Percentiles rank a stretch among this genome's conserved stretches.
These are phyloP conservation scores for Euphorbia corollata DNA, from an alignment of 441 rosid genomes.

Conservation along the genomic window DNA sequence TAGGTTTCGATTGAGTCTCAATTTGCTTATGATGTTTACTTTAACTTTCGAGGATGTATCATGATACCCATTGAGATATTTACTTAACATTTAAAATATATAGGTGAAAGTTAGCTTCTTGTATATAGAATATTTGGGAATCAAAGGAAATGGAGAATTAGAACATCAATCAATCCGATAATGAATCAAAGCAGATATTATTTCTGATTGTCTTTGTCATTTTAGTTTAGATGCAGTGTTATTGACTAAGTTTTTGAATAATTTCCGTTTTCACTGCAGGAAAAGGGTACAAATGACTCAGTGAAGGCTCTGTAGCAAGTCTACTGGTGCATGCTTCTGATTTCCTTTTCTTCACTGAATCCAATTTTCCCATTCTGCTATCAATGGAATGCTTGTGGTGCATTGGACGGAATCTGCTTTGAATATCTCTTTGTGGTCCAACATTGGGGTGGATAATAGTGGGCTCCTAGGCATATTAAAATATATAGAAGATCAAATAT, in stretches of 20 bases:
- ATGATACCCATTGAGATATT: background rate
- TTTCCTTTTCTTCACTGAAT: background rate
- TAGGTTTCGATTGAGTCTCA: background rate
- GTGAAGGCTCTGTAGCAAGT: conserved; percentile 17
- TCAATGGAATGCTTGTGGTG: conserved; percentile 11
- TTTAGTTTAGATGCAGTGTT: background rate
- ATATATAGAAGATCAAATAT: background rate
- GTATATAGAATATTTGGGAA: background rate
- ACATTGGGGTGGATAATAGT: background rate
- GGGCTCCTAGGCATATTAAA: background rate
- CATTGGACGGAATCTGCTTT: too few species aligned
- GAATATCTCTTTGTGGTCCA: background rate
- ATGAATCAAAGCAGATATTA: background rate
- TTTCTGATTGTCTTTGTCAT: background rate
- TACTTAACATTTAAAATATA: too few species aligned
- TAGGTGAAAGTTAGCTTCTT: background rate
- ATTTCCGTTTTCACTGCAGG: conserved; percentile 24
- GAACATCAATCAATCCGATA: background rate
- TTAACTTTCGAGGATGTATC: background rate
- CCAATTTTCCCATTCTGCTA: background rate
- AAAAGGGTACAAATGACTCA: conserved; percentile 18
- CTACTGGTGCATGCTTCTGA: conserved; percentile 15
- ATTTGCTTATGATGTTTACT: background rate
- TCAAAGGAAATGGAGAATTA: background rate
- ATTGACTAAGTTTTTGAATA: background rate